Evolutionary conservation across 257 asterid genomes (phyloP).

Genomic region (Solanum bulbocastanum): DNA sequence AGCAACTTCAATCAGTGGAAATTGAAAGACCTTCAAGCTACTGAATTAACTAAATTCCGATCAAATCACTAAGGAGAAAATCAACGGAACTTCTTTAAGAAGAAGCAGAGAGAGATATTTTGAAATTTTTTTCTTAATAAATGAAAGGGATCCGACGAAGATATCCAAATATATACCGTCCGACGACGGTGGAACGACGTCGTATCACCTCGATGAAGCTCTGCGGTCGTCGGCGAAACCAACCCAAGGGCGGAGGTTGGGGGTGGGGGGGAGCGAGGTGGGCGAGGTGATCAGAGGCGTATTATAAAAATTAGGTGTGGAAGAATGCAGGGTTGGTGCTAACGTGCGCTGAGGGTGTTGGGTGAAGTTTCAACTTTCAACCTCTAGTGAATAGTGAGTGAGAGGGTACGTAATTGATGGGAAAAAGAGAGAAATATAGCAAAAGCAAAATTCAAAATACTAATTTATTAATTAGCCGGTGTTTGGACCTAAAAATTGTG

Average conservation of each 20-base stretch:
- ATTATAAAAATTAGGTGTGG: not conserved
- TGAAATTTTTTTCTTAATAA: not conserved
- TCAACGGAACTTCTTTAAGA: not conserved
- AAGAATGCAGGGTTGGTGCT: constrained; percentile 6
- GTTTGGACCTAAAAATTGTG: not conserved
- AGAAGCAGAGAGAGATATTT: not conserved
- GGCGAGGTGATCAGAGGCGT: constrained; percentile 18
- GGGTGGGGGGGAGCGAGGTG: constrained; percentile 1
- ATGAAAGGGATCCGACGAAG: not conserved
- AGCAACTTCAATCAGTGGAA: not conserved
- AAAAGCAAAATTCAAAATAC: not conserved
- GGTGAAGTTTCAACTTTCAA: constrained; percentile 2
- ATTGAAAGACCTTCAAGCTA: not conserved
- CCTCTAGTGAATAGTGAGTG: constrained; percentile 2
- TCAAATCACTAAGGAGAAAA: not conserved
- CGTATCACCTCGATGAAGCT: not conserved
- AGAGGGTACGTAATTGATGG: constrained; percentile 10
- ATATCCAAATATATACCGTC: not conserved
- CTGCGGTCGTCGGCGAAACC: constrained; percentile 1
- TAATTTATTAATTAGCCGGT: not conserved
- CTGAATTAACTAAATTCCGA: not conserved
- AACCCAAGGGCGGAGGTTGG: constrained; percentile 5
- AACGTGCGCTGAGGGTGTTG: constrained; percentile 47
- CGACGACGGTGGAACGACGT: not conserved
- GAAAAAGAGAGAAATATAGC: not conserved